Base-by-base conservation (phyloP, 352 stramenopile genomes). In the Phytophthora crassamura region DNA sequence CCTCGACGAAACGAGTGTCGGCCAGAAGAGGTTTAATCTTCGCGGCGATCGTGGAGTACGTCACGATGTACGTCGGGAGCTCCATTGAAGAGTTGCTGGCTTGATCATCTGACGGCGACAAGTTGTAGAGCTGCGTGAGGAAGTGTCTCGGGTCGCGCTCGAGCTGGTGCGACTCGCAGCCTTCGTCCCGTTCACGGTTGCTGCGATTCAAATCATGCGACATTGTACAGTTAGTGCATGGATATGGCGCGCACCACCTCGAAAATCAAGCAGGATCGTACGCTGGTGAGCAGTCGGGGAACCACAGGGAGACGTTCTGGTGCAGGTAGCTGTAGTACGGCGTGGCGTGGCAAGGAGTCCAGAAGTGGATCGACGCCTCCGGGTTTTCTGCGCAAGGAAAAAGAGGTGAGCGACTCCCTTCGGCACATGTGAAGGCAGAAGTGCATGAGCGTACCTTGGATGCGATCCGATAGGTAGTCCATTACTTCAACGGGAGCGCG, bases 301-400 rank as follows among this genome's bases (percentile, higher is more conserved):
- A 96, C 82, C 88, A 94, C 80, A 94, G 90, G 18, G 86, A 82
- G 3, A 90, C 69, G 40, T 94, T 94, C 12, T 81, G 74, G 56
- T 96, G 88, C 43, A 96, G 60, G 54, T 91, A 90, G 67, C 85
- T 95, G 78, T 92, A 96, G 67, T 94, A 95, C 5, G 88, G 88
- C 30, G 88, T 96, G 38, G 85, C 84, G 59, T 96, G 88, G 46
- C 88, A 96, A 11, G 85, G 75, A 38, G 87, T 91, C 76, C 88
- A 94, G 65, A 96, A 94, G 64, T 96, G 85, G 32, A 95, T 87
- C 16, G 84, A 85, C 15, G 68, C 69, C 7, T 75, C 59, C 1
- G 79, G 61, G 40, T 73, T 70, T 33, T 64, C 75, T 88, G 7
- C 3, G 46, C 1, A 38, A 62, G 28, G 28, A 38, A 32, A 1